Base-by-base conservation (phyloP, 2,329 filamentous ascomycete genomes). In the Coccinonectria pachysandricola region DNA sequence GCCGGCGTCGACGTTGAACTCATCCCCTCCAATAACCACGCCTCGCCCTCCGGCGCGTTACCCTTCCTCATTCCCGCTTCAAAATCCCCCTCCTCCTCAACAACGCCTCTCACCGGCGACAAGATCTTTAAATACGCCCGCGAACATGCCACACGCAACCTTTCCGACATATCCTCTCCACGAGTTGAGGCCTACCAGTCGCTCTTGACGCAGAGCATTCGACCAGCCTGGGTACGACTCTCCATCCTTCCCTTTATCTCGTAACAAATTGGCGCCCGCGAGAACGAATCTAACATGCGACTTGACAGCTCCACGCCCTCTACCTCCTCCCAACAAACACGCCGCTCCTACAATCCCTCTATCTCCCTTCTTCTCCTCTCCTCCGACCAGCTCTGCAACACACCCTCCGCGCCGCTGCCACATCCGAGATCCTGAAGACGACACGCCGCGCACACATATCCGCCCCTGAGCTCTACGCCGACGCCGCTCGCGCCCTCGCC, bases 1-100 rank as follows among this genome's bases (percentile, higher is more conserved):
- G 69, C 75, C 26, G 69, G 69, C 20, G 64, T 94, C 32, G 57
- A 73, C 4, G 79, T 87, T 52, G 62, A 63, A 27, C 61, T 79
- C 26, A 61, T 74, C 6, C 59, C 83, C 4, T 92, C 86, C 4
- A 93, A 75, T 43, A 96, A 96, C 54, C 91, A 96, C 61, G 86
- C 88, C 26, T 94, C 87, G 3, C 88, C 88, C 0, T 79, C 78
- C 12, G 87, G 88, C 31, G 68, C 77, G n/a, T 68, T 96, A 9
- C 91, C 91, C 1, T 96, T 93, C 57, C 68, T 98, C 21, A 67
- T 88, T 7, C 79, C 82, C 7, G 37, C 53, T 15, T 39, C 43
- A 8, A 34, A 46, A 14, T 42, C 48, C 12, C 37, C 35, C 9
- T 35, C 36, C 11, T 66, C 71, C 3, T 57, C 87, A 5, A 56